phyloP scores from a whole-genome alignment of 257 asterid species.

The Primulina tabacum region DNA sequence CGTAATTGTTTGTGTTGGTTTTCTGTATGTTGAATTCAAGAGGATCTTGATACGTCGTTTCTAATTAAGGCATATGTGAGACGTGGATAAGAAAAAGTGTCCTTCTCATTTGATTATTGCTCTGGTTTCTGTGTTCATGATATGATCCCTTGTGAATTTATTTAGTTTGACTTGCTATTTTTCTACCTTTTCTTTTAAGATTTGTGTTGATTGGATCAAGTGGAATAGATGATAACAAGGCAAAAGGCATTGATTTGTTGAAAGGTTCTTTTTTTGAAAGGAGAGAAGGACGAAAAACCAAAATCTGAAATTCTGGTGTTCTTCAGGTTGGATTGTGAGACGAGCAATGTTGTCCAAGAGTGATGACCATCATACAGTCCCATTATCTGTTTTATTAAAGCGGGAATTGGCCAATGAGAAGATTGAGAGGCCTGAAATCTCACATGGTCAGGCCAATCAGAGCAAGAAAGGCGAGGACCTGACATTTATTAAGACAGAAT shows the following conservation, averaged over 20 bases:
- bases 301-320: constrained; percentile 21
- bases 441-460: constrained; percentile 80
- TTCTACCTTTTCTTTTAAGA: constrained; percentile 37
- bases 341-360: constrained; percentile 67
- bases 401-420: constrained; percentile 93
- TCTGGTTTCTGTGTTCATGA: constrained; percentile 6
- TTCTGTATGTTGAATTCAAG: not conserved
- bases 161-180: constrained; percentile 13
- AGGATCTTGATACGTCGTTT: constrained; percentile 39
- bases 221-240: constrained; percentile 25
- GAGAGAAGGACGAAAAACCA: constrained; percentile 11
- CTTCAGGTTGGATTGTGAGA: constrained; percentile 28
- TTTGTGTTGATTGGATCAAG: constrained; percentile 41
- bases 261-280: constrained; percentile 25
- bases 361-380: constrained; percentile 84
- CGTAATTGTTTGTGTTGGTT: constrained; percentile 19
- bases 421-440: constrained; percentile 80
- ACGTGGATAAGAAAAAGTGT: not conserved
- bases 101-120: constrained; percentile 20
- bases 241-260: constrained; percentile 36
- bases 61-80: constrained; percentile 10
- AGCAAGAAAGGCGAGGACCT: constrained; percentile 98
- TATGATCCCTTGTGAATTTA: constrained; percentile 19
- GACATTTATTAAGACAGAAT: constrained; percentile 79
- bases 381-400: constrained; percentile 86